These are phyloP conservation scores for Saccharomycopsis sp. DNA, from an alignment of 805 yeast species.

Conservation along the genomic window DNA sequence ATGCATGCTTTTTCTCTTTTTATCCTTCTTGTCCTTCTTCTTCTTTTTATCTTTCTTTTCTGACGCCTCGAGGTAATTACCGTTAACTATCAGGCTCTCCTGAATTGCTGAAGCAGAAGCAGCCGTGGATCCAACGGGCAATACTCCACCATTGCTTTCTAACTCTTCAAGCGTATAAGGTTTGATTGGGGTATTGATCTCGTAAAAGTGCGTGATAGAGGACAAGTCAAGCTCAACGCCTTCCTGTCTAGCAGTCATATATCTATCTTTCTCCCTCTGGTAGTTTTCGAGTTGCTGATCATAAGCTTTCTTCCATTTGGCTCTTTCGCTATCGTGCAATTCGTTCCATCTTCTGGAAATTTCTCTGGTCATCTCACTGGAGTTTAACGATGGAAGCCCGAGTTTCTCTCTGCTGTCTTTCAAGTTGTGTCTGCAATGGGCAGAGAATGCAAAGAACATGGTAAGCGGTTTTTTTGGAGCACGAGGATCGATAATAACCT, in stretches of 20 bases:
- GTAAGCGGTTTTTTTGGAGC: constrained; percentile 96
- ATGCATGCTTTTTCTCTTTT: constrained; percentile 4
- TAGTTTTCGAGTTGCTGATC: constrained; percentile 38
- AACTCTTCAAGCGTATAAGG: constrained; percentile 11
- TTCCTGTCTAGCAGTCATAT: constrained; percentile 32
- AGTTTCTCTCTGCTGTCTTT: constrained; percentile 57
- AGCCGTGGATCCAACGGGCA: not conserved
- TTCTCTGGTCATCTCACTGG: constrained; percentile 71
- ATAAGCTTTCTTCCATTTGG: constrained; percentile 59
- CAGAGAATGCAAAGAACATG: constrained; percentile 73
- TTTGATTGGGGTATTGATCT: constrained; percentile 11
- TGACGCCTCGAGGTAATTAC: constrained; percentile 1
- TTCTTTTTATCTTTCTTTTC: constrained; percentile 14
- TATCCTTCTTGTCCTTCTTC: constrained; percentile 8
- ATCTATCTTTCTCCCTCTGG: constrained; percentile 39
- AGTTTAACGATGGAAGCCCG: constrained; percentile 57
- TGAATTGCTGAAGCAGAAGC: not conserved
- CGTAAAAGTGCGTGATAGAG: constrained; percentile 11
- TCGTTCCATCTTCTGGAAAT: constrained; percentile 76
- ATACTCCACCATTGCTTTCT: constrained; percentile 6
- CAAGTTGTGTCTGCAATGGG: constrained; percentile 63
- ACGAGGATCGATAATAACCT: constrained; percentile 71
- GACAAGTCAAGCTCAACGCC: constrained; percentile 15
- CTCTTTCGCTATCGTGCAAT: constrained; percentile 62
- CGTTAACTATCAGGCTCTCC: not conserved